phyloP scores from a whole-genome alignment of 441 rosid genomes.

The Manihot esculenta region DNA sequence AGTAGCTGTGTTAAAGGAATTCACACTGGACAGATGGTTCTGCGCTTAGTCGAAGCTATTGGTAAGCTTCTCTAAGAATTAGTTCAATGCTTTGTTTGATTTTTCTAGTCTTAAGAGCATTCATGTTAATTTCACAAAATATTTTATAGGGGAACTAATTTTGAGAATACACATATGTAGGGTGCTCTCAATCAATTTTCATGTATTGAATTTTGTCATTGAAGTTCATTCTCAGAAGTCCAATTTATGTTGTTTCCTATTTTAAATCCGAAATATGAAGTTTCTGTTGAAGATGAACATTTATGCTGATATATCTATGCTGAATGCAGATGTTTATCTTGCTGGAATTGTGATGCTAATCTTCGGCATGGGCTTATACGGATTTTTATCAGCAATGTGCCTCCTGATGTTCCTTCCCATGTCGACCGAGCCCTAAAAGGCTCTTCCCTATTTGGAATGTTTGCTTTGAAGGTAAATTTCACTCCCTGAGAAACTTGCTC shows the following conservation, averaged over 20 bases:
- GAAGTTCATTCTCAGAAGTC: too few relatives aligned
- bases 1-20: constrained; percentile 70
- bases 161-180: neutral
- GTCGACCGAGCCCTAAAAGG: constrained; percentile 69
- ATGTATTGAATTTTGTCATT: neutral
- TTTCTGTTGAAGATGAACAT: neutral
- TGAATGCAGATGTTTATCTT: constrained; percentile 72
- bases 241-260: too few relatives aligned
- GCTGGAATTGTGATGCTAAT: constrained; percentile 92
- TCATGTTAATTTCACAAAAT: neutral
- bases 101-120: too few relatives aligned
- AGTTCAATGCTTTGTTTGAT: neutral
- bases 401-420: constrained; percentile 41
- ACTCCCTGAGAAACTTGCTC: neutral
- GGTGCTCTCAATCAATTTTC: neutral
- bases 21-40: constrained; percentile 87
- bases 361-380: constrained; percentile 85
- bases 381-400: constrained; percentile 67
- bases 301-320: neutral
- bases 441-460: constrained; percentile 92
- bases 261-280: neutral
- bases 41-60: constrained; percentile 82
- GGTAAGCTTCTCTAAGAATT: constrained; percentile 40
- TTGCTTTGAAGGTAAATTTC: constrained; percentile 54
- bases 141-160: too few relatives aligned